Base-by-base conservation (phyloP, 2,329 filamentous ascomycete species). In the Leptographium lundbergii region DNA sequence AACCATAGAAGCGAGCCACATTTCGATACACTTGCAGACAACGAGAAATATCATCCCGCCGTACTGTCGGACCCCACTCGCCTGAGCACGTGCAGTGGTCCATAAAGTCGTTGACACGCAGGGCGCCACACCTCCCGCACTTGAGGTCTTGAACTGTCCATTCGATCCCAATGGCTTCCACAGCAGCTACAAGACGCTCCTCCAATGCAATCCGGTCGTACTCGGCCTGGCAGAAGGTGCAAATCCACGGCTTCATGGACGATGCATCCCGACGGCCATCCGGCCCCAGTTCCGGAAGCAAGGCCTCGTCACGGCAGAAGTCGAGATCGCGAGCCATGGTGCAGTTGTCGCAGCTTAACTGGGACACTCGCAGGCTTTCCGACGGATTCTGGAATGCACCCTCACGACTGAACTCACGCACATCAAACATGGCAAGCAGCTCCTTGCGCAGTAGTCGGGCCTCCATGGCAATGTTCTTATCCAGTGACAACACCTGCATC, bases 41-140 rank as follows among this genome's bases (percentile, higher is more conserved):
- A 69, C 77, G 81, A 67, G 81, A 72, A 29, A 92, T 74, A 32
- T 88, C 87, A 34, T 80, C 82, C 63, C 80, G 78, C 65, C 85
- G 81, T 61, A 91, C 77, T 24, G 84, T 89, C 64, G 83, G 83
- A 22, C 78, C 80, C 94, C 94, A 99, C 61, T 81, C 81, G 4
- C 94, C 94, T 62, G 89, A 89, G 75, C 94, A 99, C 13, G 86
- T 87, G 72, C 95, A 99, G 72, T 97, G 91, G 71, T 96, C 92
- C 85, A 94, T 91, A 66, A 97, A 95, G 67, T 96, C 92, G 69
- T 96, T 97, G 48, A 89, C 79, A 68, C 90, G 77, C 47, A 96
- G 72, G 65, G 89, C 89, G 36, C 80, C 82, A 70, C 85, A 88
- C 61, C 80, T 78, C 34, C 67, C 69, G 65, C 94, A 99, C 72